Percentiles rank a stretch among this genome's conserved stretches.
Evolutionary conservation across 768 basidiomycete species (phyloP).

Genomic region (Xerocomellus intermedius): DNA sequence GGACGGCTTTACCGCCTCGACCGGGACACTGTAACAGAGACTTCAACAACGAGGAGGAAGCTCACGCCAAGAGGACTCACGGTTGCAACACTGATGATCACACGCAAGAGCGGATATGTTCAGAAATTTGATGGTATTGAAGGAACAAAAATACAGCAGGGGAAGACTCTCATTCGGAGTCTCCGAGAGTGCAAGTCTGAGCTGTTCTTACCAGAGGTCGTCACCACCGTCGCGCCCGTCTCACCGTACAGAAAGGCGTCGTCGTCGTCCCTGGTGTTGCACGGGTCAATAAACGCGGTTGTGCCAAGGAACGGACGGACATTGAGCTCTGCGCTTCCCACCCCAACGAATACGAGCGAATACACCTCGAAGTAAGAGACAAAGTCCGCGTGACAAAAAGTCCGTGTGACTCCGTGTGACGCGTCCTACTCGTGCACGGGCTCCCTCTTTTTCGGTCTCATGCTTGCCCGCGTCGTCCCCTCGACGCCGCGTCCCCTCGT

Average conservation of each 20-base stretch:
- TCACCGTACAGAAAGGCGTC: constrained; percentile 79
- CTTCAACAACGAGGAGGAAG: constrained; percentile 18
- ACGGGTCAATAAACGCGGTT: constrained; percentile 26
- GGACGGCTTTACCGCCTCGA: constrained; percentile 43
- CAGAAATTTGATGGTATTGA: constrained; percentile 43
- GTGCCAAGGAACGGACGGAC: constrained; percentile 26
- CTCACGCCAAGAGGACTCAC: constrained; percentile 49
- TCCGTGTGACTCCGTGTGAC: constrained; percentile 28
- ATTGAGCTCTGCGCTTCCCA: constrained; percentile 25
- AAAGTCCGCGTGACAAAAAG: constrained; percentile 24
- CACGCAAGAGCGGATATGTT: constrained; percentile 34
- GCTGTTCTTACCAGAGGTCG: constrained; percentile 49
- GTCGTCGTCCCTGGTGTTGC: constrained; percentile 63
- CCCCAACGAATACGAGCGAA: constrained; percentile 19
- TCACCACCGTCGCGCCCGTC: constrained; percentile 35
- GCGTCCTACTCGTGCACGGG: neutral
- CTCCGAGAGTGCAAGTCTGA: constrained; percentile 24
- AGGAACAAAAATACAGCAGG: constrained; percentile 32
- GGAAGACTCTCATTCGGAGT: constrained; percentile 29
- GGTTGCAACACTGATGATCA: constrained; percentile 57
- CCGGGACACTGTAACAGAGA: constrained; percentile 34
- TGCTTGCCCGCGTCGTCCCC: constrained; percentile 12
- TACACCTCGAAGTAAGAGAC: constrained; percentile 21
- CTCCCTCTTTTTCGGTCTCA: neutral
- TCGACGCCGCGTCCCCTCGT: constrained; percentile 19